Evolutionary conservation across 257 asterid species (phyloP).

Genomic region (Jacaranda mimosifolia): DNA sequence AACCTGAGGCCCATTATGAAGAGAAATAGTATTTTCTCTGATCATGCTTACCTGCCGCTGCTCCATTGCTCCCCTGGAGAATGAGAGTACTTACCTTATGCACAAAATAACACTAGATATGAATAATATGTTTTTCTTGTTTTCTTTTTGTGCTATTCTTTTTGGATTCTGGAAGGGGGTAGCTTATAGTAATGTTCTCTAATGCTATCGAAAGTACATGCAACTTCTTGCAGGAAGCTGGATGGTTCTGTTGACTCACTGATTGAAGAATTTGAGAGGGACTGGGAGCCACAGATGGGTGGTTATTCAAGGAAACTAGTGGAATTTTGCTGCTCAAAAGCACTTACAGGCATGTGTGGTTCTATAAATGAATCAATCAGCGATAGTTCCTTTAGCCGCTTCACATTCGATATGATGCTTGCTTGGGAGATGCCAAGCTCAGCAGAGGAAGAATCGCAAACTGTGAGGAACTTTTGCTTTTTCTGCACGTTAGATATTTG

Average conservation of each 20-base stretch:
- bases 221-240: constrained; percentile 56
- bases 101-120: too few species aligned
- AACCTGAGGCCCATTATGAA: too few species aligned
- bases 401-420: constrained; percentile 91
- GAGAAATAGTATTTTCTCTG: too few species aligned
- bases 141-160: neutral
- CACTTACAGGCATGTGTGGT: constrained; percentile 56
- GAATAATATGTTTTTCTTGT: neutral
- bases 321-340: constrained; percentile 73
- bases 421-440: constrained; percentile 86
- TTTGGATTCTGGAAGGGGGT: neutral
- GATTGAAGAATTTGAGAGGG: constrained; percentile 65
- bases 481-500: neutral
- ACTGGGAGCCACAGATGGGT: constrained; percentile 53
- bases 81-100: too few species aligned
- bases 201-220: neutral
- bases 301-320: constrained; percentile 71
- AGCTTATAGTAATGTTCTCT: too few species aligned
- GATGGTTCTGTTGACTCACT: constrained; percentile 54
- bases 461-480: constrained; percentile 41
- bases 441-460: constrained; percentile 54
- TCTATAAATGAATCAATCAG: constrained; percentile 57
- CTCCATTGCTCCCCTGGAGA: too few species aligned
- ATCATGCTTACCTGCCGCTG: too few species aligned
- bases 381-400: constrained; percentile 75